Evolutionary conservation across 2,329 filamentous ascomycete species (phyloP), one percentile per base, ranked within the genome.

Genomic region (Stagonosporopsis chrysanthemi): DNA sequence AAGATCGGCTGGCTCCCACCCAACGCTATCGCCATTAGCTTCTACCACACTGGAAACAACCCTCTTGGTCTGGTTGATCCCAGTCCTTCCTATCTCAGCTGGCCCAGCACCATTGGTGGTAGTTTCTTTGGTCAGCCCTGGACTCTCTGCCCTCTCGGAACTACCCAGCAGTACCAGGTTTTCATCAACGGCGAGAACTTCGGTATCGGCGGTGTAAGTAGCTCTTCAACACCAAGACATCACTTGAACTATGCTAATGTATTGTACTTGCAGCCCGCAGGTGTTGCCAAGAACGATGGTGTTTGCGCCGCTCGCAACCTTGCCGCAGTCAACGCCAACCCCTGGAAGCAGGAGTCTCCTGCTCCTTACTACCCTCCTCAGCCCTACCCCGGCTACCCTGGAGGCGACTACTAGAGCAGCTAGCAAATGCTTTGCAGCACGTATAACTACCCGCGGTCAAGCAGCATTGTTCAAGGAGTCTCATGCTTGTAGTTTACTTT

Each of bases 1-100:
- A 65, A 62, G 42, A 61, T 70, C 12, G 64, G 66, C 38, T 66
- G 65, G 63, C 58, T 70, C 8, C 66, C 67, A 31, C 58, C 66
- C 12, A 65, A 68, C 45, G 58, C 63, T 14, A 69, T 73, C 33
- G 48, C 65, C 8, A 60, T 60, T 42, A 61, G 61, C 46, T 71
- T 68, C 56, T 70, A 62, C 58, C 64, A 70, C 51, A 67, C 63
- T 8, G 66, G 69, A 28, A 66, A 66, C 62, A 72, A 71, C 46
- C 69, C 68, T 23, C 61, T 67, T n/a, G 57, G 61, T 6, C 23
- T 51, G 4, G 51, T 69, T 12, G 60, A 61, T 36, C 63, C 64
- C 31, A 69, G 63, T 35, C 63, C 70, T 17, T 65, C 68, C 19
- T 65, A 63, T 51, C 60, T 72, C 35, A 65, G 65, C 58, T 74